Percentiles rank a stretch among this genome's conserved stretches.
Conservation (phyloP, 139 green algal genomes). For the Chlamydomonas incerta region DNA sequence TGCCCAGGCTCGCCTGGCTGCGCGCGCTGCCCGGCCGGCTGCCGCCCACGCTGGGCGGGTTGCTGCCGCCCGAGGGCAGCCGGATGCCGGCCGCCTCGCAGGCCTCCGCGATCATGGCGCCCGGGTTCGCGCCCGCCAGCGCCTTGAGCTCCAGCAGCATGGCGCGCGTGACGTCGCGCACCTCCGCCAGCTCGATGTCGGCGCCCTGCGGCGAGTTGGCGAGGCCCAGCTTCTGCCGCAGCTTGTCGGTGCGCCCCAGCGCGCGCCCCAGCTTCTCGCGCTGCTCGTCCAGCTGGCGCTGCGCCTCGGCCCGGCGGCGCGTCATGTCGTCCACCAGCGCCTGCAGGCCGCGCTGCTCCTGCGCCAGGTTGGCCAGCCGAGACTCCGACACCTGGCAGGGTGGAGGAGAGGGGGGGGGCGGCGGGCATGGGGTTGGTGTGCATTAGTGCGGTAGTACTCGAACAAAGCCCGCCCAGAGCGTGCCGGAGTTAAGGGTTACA, state of each 20-base stretch:
- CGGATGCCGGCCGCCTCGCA: slow-evolving; percentile 56
- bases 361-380: slow-evolving; percentile 43
- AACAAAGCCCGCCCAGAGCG: too few relatives aligned
- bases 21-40: slow-evolving; percentile 10
- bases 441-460: too few relatives aligned
- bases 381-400: slow-evolving; percentile 42
- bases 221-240: slow-evolving; percentile 46
- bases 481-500: too few relatives aligned
- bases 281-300: slow-evolving; percentile 64
- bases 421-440: not conserved
- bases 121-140: slow-evolving; percentile 49
- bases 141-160: slow-evolving; percentile 59
- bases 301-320: slow-evolving; percentile 34
- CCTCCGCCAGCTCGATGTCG: slow-evolving; percentile 16
- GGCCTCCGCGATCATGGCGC: slow-evolving; percentile 45
- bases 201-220: not conserved
- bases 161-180: slow-evolving; percentile 29
- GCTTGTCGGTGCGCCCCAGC: slow-evolving; percentile 41
- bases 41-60: slow-evolving; percentile 6
- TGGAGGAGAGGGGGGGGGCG: not conserved
- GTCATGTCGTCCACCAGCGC: slow-evolving; percentile 57
- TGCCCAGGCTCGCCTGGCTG: slow-evolving; percentile 6
- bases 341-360: slow-evolving; percentile 57
- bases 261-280: slow-evolving; percentile 65
- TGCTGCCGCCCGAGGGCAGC: slow-evolving; percentile 44